Percentiles rank a stretch among this genome's conserved stretches.
These are phyloP conservation scores for Marchantia paleacea DNA, from an alignment of 225 moss, liverwort and hornwort species.

Conservation along the genomic window DNA sequence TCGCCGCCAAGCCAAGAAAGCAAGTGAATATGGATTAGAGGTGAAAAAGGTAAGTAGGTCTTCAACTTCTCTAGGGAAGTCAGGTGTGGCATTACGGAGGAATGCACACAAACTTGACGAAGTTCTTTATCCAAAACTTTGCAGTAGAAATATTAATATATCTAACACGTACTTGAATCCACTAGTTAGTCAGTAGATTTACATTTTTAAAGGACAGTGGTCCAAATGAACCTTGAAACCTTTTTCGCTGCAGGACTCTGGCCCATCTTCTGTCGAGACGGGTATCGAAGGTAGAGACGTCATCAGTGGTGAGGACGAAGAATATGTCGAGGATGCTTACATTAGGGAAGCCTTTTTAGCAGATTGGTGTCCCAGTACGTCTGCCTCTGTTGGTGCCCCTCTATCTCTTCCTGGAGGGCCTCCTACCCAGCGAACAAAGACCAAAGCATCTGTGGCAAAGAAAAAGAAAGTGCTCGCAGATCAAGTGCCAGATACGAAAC, in stretches of 20 bases:
- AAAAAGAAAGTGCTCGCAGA: slow-evolving; percentile 27
- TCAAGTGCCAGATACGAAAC: not conserved
- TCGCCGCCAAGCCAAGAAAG: slow-evolving; percentile 49
- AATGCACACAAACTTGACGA: not conserved
- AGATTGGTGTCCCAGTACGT: slow-evolving; percentile 40
- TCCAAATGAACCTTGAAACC: not conserved
- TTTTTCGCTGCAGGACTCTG: slow-evolving; percentile 39
- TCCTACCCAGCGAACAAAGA: slow-evolving; percentile 5
- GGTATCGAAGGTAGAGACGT: slow-evolving; percentile 25
- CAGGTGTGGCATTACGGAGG: not conserved
- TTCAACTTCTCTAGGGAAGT: not conserved
- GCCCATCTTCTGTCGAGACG: slow-evolving; percentile 20
- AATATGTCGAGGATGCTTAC: slow-evolving; percentile 35
- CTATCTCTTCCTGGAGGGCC: slow-evolving; percentile 4
- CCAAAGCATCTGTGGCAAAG: slow-evolving; percentile 25
- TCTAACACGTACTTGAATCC: not conserved
- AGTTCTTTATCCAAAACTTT: not conserved
- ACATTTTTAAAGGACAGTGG: not conserved
- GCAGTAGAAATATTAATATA: too few relatives aligned
- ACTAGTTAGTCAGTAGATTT: not conserved
- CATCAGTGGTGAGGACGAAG: slow-evolving; percentile 36
- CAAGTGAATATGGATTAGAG: slow-evolving; percentile 8
- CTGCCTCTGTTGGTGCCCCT: slow-evolving; percentile 15
- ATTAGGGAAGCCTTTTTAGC: slow-evolving; percentile 38
- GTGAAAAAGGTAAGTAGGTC: slow-evolving; percentile 16